Base-by-base conservation (phyloP, 2,329 filamentous ascomycete genomes). In the Fonsecaea pedrosoi region DNA sequence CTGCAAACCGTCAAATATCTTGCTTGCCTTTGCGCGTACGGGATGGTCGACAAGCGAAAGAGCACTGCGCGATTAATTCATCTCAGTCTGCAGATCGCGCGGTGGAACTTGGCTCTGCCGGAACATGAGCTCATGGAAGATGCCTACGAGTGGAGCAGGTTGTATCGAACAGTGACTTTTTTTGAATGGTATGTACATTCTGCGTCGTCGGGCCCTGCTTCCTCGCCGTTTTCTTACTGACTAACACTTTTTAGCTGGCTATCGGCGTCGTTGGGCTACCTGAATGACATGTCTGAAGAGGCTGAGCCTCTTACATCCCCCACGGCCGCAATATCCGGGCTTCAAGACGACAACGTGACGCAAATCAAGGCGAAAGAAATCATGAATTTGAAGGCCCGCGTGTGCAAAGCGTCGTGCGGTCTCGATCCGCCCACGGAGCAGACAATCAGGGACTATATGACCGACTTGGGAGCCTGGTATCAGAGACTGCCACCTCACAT, bases 361-460 rank as follows among this genome's bases (percentile, higher is more conserved):
- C 45, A 50, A 30, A 30, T 50, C 45, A 50, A 50, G 45, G 45
- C 45, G 9, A 50, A 50, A 50, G 45, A 50, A 13, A 50, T 50
- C 10, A 12, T 25, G 8, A 18, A 13, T 9, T 4, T 50, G 10
- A 25, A 13, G 45, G 45, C 45, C 21, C 45, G 9, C 4, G 45
- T 50, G 8, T 50, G 45, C 18, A 25, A 30, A 50, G 45, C 45
- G 10, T 13, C 45, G 9, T 30, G 45, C 21, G 45, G 45, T 12
- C 18, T 50, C 18, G 45, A 50, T 10, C 21, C 45, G 12, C 45
- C 45, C 45, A 50, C 45, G 21, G 18, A 25, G 10, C 45, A 50
- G 45, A 50, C 25, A 13, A 50, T 50, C 8, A 21, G 25, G 45
- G 45, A 50, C 2, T 21, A 50, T 12, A 50, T 50, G 45, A 50